Base-by-base conservation (phyloP, 2,329 filamentous ascomycete genomes). In the Podosphaera fusca region DNA sequence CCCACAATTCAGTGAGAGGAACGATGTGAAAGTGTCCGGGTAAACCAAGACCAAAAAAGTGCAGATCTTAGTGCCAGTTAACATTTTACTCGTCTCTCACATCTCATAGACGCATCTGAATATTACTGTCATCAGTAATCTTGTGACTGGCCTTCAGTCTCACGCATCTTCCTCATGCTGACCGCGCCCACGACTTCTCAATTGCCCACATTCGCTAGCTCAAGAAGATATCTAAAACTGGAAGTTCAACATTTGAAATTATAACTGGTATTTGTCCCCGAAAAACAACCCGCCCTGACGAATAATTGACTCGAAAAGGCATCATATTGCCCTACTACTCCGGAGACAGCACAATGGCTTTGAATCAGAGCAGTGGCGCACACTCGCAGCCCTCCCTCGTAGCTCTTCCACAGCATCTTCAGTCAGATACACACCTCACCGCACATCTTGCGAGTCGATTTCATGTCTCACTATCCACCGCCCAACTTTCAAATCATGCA, bases 371-470 rank as follows among this genome's bases (percentile, higher is more conserved):
- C 36, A 58, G 62, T 62, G 77, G 76, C 69, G 77, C 79, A 71
- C 87, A 82, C 73, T 87, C 76, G 61, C 87, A 95, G 71, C 79
- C 87, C 58, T 95, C 90, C 59, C 75, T 98, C 65, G 88, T 90
- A 30, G 82, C 87, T 60, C 75, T 98, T 63, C 90, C 92, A 53
- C 80, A 85, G 60, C 92, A 88, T 73, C 77, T 82, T 55, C 83
- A 88, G 71, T 82, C 81, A 63, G 84, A 87, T 65, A 85, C 83
- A 51, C 82, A 87, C 66, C 74, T 90, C 63, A 92, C 85, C 2
- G 84, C 84, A 56, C 86, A 90, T 69, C 78, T 92, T 60, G 87
- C 85, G 64, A 87, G 79, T 69, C 87, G 90, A 56, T 98, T 95
- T 70, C 92, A 98, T 72, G 85, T 94, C 56, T 85, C 86, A 56